phyloP scores from a whole-genome alignment of 495 filamentous ascomycete genomes.

The Podospora pseudocomata region DNA sequence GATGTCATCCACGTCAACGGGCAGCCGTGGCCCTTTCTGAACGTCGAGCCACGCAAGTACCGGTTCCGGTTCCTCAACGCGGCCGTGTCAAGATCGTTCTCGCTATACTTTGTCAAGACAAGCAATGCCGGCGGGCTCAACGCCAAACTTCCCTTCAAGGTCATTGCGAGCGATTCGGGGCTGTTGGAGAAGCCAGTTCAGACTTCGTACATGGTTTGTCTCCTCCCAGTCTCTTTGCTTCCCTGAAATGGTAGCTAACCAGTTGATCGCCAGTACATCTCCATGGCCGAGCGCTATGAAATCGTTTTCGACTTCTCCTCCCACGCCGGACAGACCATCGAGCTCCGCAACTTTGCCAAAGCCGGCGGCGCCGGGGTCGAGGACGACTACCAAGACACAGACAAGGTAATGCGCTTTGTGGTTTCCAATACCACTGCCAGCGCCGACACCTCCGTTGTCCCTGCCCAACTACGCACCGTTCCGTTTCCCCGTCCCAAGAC shows the following conservation, averaged over 20 bases:
- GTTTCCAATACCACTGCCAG: slow-evolving; percentile 37
- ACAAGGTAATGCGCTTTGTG: slow-evolving; percentile 47
- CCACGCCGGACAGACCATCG: slow-evolving; percentile 43
- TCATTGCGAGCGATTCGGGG: slow-evolving; percentile 49
- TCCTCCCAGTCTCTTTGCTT: neutral
- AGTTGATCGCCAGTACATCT: slow-evolving; percentile 22
- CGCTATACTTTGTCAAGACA: slow-evolving; percentile 36
- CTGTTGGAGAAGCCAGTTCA: slow-evolving; percentile 36
- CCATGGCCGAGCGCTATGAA: slow-evolving; percentile 54
- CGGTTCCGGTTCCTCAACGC: slow-evolving; percentile 50
- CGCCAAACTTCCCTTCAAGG: slow-evolving; percentile 36
- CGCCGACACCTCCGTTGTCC: slow-evolving; percentile 3
- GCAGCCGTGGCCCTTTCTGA: slow-evolving; percentile 49
- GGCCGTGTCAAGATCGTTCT: slow-evolving; percentile 44
- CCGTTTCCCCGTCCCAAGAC: slow-evolving; percentile 17
- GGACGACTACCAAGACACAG: slow-evolving; percentile 41
- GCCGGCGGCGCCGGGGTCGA: slow-evolving; percentile 40
- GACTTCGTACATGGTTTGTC: slow-evolving; percentile 23
- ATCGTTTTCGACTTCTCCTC: slow-evolving; percentile 48
- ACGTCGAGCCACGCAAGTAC: slow-evolving; percentile 53
- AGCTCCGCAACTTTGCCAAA: slow-evolving; percentile 40
- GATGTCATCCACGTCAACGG: slow-evolving; percentile 53
- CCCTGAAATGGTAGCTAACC: neutral
- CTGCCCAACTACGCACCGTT: neutral
- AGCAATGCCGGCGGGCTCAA: neutral